Percentiles rank a stretch among this genome's conserved stretches.
These are phyloP conservation scores for Cladosporium sp. DNA, from an alignment of 2,329 filamentous ascomycete genomes.

Conservation along the genomic window DNA sequence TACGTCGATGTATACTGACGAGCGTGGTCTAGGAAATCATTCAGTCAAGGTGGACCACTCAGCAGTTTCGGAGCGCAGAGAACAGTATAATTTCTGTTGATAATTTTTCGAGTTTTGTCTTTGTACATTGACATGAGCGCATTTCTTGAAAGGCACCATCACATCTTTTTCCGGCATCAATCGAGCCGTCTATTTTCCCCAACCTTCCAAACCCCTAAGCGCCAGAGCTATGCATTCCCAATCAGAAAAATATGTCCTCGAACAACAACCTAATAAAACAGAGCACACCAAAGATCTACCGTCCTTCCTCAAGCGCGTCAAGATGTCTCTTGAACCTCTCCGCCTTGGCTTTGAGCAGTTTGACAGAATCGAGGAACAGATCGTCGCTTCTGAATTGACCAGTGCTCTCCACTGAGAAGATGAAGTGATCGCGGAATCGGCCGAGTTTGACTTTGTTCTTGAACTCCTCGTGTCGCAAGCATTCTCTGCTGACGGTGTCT, in stretches of 20 bases:
- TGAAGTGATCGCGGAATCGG: slow-evolving; percentile 89
- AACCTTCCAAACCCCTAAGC: slow-evolving; percentile 4
- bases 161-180: neutral
- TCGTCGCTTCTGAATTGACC: slow-evolving; percentile 94
- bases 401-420: slow-evolving; percentile 91
- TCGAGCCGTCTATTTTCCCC: neutral
- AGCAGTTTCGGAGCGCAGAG: no score
- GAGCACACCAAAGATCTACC: slow-evolving; percentile 14
- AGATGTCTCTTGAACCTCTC: slow-evolving; percentile 67
- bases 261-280: neutral
- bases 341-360: slow-evolving; percentile 81
- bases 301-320: slow-evolving; percentile 38
- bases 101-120: neutral
- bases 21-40: no score
- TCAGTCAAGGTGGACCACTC: no score
- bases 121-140: neutral
- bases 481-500: slow-evolving; percentile 93
- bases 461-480: slow-evolving; percentile 86
- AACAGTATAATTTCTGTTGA: no score
- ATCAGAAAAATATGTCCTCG: no score
- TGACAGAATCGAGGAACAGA: slow-evolving; percentile 85
- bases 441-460: slow-evolving; percentile 93
- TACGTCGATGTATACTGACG: no score
- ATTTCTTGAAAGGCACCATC: neutral
- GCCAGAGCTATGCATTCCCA: slow-evolving; percentile 10